phyloP scores from a whole-genome alignment of 306 rosid species.

The Sphenostylis stenocarpa region DNA sequence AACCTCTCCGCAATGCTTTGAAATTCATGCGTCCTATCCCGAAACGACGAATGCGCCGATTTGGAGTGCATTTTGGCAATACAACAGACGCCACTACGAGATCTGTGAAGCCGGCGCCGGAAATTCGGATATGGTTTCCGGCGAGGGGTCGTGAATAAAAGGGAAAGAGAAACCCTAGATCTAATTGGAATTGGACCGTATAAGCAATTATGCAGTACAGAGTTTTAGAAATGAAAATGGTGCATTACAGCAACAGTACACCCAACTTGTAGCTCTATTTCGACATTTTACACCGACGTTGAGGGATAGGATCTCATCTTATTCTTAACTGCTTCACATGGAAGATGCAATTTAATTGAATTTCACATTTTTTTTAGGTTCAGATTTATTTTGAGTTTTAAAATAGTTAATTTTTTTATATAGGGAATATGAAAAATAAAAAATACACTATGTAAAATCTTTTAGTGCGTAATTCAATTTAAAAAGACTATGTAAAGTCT shows the following conservation, averaged over 20 bases:
- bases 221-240: background rate
- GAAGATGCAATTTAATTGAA: background rate
- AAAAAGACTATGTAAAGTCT: too few relatives aligned
- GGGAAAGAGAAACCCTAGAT: slow-evolving; percentile 23
- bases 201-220: background rate
- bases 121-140: background rate
- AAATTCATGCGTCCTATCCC: slow-evolving; percentile 88
- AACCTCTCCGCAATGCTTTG: slow-evolving; percentile 72
- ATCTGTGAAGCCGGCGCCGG: slow-evolving; percentile 37
- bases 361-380: too few relatives aligned
- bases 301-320: background rate
- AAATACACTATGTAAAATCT: background rate
- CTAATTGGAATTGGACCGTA: background rate
- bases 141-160: background rate
- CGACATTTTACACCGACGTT: background rate
- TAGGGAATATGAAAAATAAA: too few relatives aligned
- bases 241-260: background rate
- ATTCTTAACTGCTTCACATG: background rate
- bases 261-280: background rate
- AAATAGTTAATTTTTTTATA: too few relatives aligned
- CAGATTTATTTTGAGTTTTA: too few relatives aligned
- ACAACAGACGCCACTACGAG: slow-evolving; percentile 20
- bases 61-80: slow-evolving; percentile 45
- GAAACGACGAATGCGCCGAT: slow-evolving; percentile 68
- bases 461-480: too few relatives aligned